Evolutionary conservation across 768 basidiomycete species (phyloP).

Genomic region (Dendrothele bispora): DNA sequence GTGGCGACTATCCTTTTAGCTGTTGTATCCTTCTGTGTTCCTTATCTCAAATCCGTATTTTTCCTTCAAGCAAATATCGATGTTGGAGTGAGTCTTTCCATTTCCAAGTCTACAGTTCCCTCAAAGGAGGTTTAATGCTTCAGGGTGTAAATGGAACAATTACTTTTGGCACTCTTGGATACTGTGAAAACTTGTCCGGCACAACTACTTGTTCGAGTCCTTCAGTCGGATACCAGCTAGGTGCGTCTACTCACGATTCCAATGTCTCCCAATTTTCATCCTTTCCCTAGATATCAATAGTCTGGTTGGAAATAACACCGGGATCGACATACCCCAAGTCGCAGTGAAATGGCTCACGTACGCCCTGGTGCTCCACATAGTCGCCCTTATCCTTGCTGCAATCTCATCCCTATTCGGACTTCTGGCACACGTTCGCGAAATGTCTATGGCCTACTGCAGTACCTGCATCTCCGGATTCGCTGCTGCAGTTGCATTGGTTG

Average conservation of each 20-base stretch:
- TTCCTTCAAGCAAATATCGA: conserved; percentile 79
- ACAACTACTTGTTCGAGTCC: conserved; percentile 75
- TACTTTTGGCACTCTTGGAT: conserved; percentile 89
- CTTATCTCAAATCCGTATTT: conserved; percentile 83
- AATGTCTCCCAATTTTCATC: not conserved
- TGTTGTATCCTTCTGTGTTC: conserved; percentile 88
- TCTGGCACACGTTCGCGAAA: conserved; percentile 83
- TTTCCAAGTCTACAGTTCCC: too few relatives aligned
- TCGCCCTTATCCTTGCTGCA: conserved; percentile 76
- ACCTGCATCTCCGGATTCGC: conserved; percentile 81
- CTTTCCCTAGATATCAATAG: conserved; percentile 68
- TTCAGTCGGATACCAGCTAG: conserved; percentile 82
- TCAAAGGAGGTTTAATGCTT: too few relatives aligned
- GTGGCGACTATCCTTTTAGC: conserved; percentile 78
- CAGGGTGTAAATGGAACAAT: conserved; percentile 59
- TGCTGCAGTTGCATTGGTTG: conserved; percentile 74
- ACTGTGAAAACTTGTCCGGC: conserved; percentile 63
- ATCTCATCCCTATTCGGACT: conserved; percentile 79
- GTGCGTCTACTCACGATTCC: conserved; percentile 45
- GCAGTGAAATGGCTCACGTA: conserved; percentile 96
- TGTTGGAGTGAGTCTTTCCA: too few relatives aligned
- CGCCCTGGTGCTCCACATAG: conserved; percentile 86
- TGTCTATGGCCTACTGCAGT: conserved; percentile 83
- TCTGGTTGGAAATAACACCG: conserved; percentile 67
- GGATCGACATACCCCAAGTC: conserved; percentile 75